Percentiles rank a stretch among this genome's conserved stretches.
Evolutionary conservation across 2,329 filamentous ascomycete species (phyloP).

Genomic region (Emmonsia crescens): DNA sequence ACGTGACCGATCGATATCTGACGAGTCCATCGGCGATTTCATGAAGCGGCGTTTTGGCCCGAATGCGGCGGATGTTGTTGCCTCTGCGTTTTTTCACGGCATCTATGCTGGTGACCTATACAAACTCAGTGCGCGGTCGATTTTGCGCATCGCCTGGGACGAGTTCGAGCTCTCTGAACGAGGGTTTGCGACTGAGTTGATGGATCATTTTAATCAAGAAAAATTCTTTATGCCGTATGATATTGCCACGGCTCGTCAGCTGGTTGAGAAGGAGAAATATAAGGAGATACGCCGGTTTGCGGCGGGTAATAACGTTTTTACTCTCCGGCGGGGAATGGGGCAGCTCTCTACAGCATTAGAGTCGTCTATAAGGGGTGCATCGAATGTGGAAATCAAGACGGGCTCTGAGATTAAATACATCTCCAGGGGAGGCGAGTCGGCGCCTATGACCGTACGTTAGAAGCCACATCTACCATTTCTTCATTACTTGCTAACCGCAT

Average conservation of each 20-base stretch:
- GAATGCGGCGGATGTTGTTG: conserved; percentile 44
- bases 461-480: not conserved
- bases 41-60: conserved; percentile 41
- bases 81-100: conserved; percentile 68
- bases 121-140: conserved; percentile 50
- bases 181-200: conserved; percentile 13
- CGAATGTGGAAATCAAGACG: conserved; percentile 51
- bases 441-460: conserved; percentile 8
- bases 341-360: conserved; percentile 48
- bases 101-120: conserved; percentile 77
- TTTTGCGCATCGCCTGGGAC: conserved; percentile 33
- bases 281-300: conserved; percentile 10
- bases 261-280: conserved; percentile 10
- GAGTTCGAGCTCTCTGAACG: conserved; percentile 9
- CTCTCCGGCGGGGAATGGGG: conserved; percentile 48
- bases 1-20: conserved; percentile 24
- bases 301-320: conserved; percentile 29
- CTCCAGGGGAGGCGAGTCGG: conserved; percentile 14
- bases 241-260: conserved; percentile 6
- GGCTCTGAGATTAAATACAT: conserved; percentile 41
- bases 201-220: conserved; percentile 20
- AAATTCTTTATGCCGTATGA: not conserved
- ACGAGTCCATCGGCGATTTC: conserved; percentile 57
- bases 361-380: conserved; percentile 38
- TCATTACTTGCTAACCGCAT: not conserved